These are phyloP conservation scores for Vicia faba DNA, from an alignment of 306 rosid species.

Conservation along the genomic window DNA sequence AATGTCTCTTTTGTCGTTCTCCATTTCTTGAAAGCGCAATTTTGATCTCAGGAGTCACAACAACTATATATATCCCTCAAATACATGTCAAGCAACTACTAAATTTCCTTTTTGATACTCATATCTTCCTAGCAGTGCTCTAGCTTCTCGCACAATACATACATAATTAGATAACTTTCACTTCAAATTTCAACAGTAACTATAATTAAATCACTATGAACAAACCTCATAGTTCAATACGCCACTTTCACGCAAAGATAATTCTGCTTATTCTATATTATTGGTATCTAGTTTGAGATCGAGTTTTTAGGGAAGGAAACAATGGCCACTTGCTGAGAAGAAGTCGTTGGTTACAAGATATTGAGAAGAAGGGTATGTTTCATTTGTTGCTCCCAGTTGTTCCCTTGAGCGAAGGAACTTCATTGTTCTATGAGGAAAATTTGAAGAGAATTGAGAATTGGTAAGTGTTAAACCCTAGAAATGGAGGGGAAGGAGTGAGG, in stretches of 20 bases:
- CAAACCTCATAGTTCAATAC: constrained; percentile 87
- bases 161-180: constrained; percentile 8
- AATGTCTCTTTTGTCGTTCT: constrained; percentile 55
- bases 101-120: constrained; percentile 94
- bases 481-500: too few relatives aligned
- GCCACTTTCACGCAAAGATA: constrained; percentile 78
- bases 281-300: constrained; percentile 55
- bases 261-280: constrained; percentile 88
- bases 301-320: constrained; percentile 41
- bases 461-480: too few relatives aligned
- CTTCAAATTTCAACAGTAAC: constrained; percentile 20
- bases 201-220: constrained; percentile 18
- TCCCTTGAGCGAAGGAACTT: constrained; percentile 68
- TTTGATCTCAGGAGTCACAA: constrained; percentile 71
- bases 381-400: constrained; percentile 48
- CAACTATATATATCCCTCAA: constrained; percentile 78
- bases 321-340: constrained; percentile 42
- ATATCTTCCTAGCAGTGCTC: constrained; percentile 87
- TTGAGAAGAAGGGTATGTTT: constrained; percentile 48
- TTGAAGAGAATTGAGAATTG: too few relatives aligned
- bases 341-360: constrained; percentile 52
- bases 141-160: constrained; percentile 76
- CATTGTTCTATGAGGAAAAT: constrained; percentile 28
- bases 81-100: constrained; percentile 84
- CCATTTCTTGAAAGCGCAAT: constrained; percentile 59